A percentile compares a stretch with the other conserved stretches of the same genome.
phyloP scores from a whole-genome alignment of 305 asterid species.

The Nicotiana rustica region DNA sequence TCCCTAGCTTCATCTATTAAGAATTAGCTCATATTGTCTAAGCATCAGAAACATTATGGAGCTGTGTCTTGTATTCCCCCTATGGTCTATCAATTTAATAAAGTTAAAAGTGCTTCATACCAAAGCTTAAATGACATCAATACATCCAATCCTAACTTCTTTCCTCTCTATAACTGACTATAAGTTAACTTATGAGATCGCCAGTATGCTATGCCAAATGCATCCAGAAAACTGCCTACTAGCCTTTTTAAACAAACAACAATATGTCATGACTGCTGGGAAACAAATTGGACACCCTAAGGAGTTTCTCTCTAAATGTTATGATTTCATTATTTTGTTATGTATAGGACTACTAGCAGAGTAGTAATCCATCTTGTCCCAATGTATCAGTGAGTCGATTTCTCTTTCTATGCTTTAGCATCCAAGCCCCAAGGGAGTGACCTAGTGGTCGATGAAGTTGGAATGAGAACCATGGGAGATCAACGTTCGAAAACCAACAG shows the following conservation, averaged over 20 bases:
- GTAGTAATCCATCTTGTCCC: not conserved
- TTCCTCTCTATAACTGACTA: not conserved
- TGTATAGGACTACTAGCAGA: not conserved
- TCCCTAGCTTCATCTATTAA: conserved; percentile 18
- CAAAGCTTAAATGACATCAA: not conserved
- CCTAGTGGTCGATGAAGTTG: not conserved
- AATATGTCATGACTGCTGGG: not conserved
- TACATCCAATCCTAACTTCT: not conserved
- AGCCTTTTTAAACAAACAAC: not conserved
- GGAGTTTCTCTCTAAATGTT: not conserved
- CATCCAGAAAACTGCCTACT: not conserved
- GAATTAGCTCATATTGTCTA: not conserved
- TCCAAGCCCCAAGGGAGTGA: not conserved
- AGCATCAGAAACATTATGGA: not conserved
- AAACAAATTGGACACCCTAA: not conserved
- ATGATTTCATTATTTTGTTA: conserved; percentile 18
- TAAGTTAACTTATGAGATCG: not conserved
- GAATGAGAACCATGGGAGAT: not conserved
- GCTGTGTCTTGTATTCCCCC: not conserved
- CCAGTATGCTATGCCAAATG: not conserved
- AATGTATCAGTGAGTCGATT: not conserved
- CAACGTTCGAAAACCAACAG: not conserved
- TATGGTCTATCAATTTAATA: not conserved
- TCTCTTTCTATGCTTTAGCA: not conserved
- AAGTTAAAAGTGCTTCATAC: not conserved